phyloP scores from a whole-genome alignment of 169 alveolate genomes.

The Babesia bigemina region DNA sequence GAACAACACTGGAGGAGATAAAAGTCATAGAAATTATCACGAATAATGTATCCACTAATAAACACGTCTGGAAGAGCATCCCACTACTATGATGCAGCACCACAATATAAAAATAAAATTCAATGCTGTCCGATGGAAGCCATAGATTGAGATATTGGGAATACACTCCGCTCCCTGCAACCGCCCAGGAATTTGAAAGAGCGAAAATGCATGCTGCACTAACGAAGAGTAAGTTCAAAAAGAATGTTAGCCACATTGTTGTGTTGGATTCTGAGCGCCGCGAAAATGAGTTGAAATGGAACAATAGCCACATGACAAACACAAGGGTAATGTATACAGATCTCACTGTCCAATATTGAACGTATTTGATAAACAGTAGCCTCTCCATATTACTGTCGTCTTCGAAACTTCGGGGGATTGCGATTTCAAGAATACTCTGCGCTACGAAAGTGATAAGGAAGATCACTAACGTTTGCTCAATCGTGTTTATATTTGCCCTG shows the following conservation, averaged over 20 bases:
- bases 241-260: slow-evolving; percentile 79
- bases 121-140: slow-evolving; percentile 81
- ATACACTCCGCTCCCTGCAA: slow-evolving; percentile 8
- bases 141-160: slow-evolving; percentile 67
- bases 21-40: slow-evolving; percentile 81
- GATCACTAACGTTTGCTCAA: slow-evolving; percentile 85
- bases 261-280: slow-evolving; percentile 56
- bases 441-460: slow-evolving; percentile 83
- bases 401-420: slow-evolving; percentile 77
- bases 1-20: slow-evolving; percentile 78
- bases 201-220: slow-evolving; percentile 85
- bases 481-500: slow-evolving; percentile 80
- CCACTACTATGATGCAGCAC: slow-evolving; percentile 84
- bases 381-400: slow-evolving; percentile 66
- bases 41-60: slow-evolving; percentile 79
- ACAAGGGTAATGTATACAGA: slow-evolving; percentile 80
- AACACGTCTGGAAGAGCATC: slow-evolving; percentile 82
- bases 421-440: slow-evolving; percentile 80
- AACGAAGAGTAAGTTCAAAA: slow-evolving; percentile 77
- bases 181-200: slow-evolving; percentile 82
- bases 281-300: slow-evolving; percentile 75
- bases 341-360: slow-evolving; percentile 85
- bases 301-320: slow-evolving; percentile 83
- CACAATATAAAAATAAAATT: slow-evolving; percentile 81
- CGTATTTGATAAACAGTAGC: slow-evolving; percentile 69